Percentiles rank a stretch among this genome's conserved stretches.
These are phyloP conservation scores for Ganoderma sp. DNA, from an alignment of 1,284 basidiomycete species.

Conservation along the genomic window DNA sequence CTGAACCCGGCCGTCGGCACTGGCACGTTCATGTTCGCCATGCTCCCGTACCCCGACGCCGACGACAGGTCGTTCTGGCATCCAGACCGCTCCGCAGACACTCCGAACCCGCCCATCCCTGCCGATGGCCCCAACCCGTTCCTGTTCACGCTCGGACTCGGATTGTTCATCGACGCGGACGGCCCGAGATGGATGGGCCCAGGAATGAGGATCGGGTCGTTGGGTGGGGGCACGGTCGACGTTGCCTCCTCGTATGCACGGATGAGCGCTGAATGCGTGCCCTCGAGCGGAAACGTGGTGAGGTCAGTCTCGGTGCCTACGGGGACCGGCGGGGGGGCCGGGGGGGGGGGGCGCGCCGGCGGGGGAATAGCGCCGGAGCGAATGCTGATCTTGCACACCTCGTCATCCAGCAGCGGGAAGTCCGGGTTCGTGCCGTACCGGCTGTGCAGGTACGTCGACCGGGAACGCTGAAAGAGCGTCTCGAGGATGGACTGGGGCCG, in stretches of 20 bases:
- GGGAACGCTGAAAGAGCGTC: constrained; percentile 33
- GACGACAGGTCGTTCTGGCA: constrained; percentile 25
- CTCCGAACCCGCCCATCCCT: constrained; percentile 26
- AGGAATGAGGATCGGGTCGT: constrained; percentile 32
- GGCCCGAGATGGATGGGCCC: constrained; percentile 29
- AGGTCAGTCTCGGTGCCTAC: constrained; percentile 21
- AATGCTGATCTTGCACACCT: constrained; percentile 35
- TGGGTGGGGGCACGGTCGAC: constrained; percentile 32
- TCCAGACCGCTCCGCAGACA: constrained; percentile 31
- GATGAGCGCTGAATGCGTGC: constrained; percentile 36
- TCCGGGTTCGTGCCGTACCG: constrained; percentile 33
- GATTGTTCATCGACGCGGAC: not conserved
- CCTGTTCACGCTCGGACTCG: not conserved
- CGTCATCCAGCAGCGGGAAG: constrained; percentile 31
- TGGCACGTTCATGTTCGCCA: not conserved
- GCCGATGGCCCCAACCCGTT: not conserved
- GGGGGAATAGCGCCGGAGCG: constrained; percentile 30
- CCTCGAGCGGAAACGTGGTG: constrained; percentile 33
- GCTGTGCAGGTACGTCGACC: constrained; percentile 35
- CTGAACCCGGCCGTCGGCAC: constrained; percentile 15
- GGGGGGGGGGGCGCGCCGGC: constrained; percentile 10
- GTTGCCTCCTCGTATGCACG: constrained; percentile 37
- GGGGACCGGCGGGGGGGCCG: constrained; percentile 4
- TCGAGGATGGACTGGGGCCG: constrained; percentile 36
- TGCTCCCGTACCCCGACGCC: constrained; percentile 12